phyloP scores from a whole-genome alignment of 805 yeast species.

The Lipomyces japonicus region DNA sequence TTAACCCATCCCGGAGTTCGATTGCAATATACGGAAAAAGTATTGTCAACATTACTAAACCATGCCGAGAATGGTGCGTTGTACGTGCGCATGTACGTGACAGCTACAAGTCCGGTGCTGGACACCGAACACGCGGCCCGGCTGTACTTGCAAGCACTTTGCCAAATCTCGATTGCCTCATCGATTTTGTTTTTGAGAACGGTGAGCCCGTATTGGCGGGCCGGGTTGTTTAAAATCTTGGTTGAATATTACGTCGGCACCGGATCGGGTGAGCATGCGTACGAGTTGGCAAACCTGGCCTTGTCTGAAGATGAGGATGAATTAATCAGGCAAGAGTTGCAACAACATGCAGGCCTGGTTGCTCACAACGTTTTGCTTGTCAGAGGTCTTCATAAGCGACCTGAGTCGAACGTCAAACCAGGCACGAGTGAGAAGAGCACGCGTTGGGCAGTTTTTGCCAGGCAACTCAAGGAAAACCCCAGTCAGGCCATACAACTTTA shows the following conservation, averaged over 20 bases:
- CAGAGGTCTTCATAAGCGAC: not conserved
- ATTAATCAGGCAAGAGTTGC: not conserved
- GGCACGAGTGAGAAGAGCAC: not conserved
- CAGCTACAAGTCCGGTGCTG: conserved; percentile 6
- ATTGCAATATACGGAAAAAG: conserved; percentile 20
- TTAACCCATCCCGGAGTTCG: conserved; percentile 20
- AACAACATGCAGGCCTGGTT: not conserved
- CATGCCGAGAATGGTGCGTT: conserved; percentile 15
- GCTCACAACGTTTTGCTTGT: not conserved
- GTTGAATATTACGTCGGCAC: not conserved
- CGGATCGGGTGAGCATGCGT: not conserved
- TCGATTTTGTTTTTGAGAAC: not conserved
- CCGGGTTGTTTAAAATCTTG: not conserved
- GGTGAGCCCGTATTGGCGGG: not conserved
- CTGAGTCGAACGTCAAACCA: too few relatives aligned
- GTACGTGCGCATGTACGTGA: conserved; percentile 12
- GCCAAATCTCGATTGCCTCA: conserved; percentile 11
- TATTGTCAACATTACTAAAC: conserved; percentile 8
- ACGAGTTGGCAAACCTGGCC: conserved; percentile 6
- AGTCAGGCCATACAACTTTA: not conserved
- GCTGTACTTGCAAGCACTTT: conserved; percentile 15
- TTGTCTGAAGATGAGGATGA: conserved; percentile 5
- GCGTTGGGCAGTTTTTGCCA: not conserved
- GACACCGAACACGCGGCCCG: conserved; percentile 3
- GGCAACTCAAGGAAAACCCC: not conserved